phyloP scores from a whole-genome alignment of 108 stramenopile species.

The Cyclostephanos tholiformis region DNA sequence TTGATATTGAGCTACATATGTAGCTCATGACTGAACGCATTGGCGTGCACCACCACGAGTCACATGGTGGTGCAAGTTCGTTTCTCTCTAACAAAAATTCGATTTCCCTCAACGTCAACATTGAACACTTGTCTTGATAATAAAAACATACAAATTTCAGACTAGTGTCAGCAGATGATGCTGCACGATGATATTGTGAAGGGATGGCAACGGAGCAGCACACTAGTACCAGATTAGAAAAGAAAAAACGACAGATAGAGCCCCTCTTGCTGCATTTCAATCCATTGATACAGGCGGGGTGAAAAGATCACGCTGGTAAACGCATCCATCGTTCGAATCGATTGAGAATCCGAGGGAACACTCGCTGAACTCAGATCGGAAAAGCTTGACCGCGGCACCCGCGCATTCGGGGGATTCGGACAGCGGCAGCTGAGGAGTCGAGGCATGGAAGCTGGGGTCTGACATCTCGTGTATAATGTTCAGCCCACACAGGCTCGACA shows the following conservation, averaged over 20 bases:
- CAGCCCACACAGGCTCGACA: conserved; percentile 34
- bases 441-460: not conserved
- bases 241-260: not conserved
- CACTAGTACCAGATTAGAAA: no score
- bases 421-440: conserved; percentile 1
- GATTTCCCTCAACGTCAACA: no score
- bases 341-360: conserved; percentile 36
- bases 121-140: no score
- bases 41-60: no score
- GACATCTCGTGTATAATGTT: conserved; percentile 27
- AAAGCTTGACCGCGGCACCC: not conserved
- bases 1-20: no score
- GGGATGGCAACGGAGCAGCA: no score
- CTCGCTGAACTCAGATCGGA: conserved; percentile 34
- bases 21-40: no score
- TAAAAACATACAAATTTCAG: no score
- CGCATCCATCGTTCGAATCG: conserved; percentile 19
- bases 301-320: conserved; percentile 20
- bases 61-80: no score
- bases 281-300: conserved; percentile 18
- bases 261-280: not conserved
- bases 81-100: no score
- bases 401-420: conserved; percentile 16
- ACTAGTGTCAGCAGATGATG: no score
- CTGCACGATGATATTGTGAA: no score